Evolutionary conservation across 768 basidiomycete species (phyloP).

Genomic region (Phaeotremella fagi): DNA sequence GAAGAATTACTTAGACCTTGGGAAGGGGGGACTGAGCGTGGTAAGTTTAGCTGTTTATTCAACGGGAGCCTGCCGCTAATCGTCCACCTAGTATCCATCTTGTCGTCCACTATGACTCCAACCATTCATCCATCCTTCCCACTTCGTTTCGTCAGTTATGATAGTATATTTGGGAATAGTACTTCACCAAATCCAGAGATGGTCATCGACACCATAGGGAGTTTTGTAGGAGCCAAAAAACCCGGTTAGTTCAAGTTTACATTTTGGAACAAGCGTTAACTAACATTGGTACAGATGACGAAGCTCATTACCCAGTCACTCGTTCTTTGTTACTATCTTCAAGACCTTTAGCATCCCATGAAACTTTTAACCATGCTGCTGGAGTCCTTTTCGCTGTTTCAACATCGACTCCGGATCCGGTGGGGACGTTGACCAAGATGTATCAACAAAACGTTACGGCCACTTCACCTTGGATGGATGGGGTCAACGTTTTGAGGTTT

Average conservation of each 20-base stretch:
- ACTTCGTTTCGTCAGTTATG: conserved; percentile 42
- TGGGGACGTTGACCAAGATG: conserved; percentile 36
- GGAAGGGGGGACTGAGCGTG: conserved; percentile 44
- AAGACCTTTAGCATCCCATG: conserved; percentile 35
- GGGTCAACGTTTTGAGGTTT: conserved; percentile 33
- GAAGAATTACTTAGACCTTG: conserved; percentile 47
- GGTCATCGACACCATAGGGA: conserved; percentile 40
- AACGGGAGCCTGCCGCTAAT: background rate
- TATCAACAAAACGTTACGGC: conserved; percentile 17
- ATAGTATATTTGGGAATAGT: conserved; percentile 26
- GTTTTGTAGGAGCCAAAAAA: conserved; percentile 29
- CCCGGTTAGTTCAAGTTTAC: conserved; percentile 24
- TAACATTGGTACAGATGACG: conserved; percentile 28
- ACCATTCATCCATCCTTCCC: conserved; percentile 45
- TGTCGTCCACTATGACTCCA: conserved; percentile 41
- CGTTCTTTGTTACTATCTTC: conserved; percentile 42
- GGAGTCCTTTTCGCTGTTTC: conserved; percentile 44
- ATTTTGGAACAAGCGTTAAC: background rate
- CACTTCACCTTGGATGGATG: conserved; percentile 41
- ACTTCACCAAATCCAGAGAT: conserved; percentile 38
- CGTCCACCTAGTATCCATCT: conserved; percentile 34
- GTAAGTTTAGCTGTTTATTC: conserved; percentile 15
- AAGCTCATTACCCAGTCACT: conserved; percentile 42
- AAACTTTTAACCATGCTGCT: conserved; percentile 48
- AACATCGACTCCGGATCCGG: conserved; percentile 38